Evolutionary conservation across 2,329 filamentous ascomycete genomes (phyloP).

Genomic region (Davidsoniella eucalypti): DNA sequence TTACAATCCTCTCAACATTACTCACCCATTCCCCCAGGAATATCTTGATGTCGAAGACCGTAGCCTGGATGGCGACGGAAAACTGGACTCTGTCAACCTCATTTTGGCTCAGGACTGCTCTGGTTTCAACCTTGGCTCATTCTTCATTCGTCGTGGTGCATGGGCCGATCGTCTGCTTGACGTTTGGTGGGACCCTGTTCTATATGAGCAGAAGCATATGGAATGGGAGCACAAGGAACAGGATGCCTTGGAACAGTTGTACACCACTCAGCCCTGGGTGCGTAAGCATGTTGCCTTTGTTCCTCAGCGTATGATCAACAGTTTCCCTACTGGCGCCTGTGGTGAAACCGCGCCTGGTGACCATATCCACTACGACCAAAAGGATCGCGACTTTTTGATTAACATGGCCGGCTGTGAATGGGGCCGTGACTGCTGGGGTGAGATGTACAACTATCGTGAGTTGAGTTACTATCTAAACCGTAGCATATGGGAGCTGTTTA

Average conservation of each 20-base stretch:
- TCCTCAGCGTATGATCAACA: slow-evolving; percentile 82
- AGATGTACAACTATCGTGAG: slow-evolving; percentile 92
- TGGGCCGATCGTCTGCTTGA: slow-evolving; percentile 90
- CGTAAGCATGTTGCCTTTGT: slow-evolving; percentile 78
- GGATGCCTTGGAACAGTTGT: slow-evolving; percentile 84
- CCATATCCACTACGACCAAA: slow-evolving; percentile 69
- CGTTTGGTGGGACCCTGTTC: slow-evolving; percentile 95
- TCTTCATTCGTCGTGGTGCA: slow-evolving; percentile 69
- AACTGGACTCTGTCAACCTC: slow-evolving; percentile 65
- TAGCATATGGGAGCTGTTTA: slow-evolving; percentile 61
- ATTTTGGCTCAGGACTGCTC: slow-evolving; percentile 85
- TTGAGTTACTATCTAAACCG: slow-evolving; percentile 82
- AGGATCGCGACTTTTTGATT: slow-evolving; percentile 80
- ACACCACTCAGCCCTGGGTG: slow-evolving; percentile 82
- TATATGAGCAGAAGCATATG: slow-evolving; percentile 98
- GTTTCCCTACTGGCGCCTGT: slow-evolving; percentile 82
- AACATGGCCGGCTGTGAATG: slow-evolving; percentile 98
- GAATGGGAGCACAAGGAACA: slow-evolving; percentile 99
- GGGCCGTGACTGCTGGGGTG: slow-evolving; percentile 92
- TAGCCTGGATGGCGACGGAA: slow-evolving; percentile 62
- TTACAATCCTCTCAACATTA: slow-evolving; percentile 89
- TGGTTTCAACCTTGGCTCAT: slow-evolving; percentile 92
- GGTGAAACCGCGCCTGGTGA: slow-evolving; percentile 54
- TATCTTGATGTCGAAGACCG: slow-evolving; percentile 63
- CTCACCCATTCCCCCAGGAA: slow-evolving; percentile 56